These are phyloP conservation scores for Petunia secreta DNA, from an alignment of 257 asterid species.

Conservation along the genomic window DNA sequence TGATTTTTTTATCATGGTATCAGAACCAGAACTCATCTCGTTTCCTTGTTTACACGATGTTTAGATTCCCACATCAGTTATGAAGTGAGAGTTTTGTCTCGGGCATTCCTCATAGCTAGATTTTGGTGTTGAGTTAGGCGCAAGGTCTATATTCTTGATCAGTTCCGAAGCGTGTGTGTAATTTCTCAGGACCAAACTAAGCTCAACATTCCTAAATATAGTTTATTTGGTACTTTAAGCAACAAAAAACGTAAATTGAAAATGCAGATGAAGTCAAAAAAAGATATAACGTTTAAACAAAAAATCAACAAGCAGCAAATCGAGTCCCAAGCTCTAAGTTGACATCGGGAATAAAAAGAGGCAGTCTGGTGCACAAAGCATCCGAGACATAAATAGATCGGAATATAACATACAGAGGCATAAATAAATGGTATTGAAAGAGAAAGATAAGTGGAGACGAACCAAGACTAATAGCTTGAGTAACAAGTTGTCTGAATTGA, in stretches of 20 bases:
- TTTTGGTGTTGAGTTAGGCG: no score
- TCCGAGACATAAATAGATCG: no score
- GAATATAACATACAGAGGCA: no score
- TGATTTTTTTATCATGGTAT: no score
- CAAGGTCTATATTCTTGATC: no score
- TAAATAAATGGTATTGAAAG: background rate
- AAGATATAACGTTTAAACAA: background rate
- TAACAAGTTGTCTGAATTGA: slow-evolving; percentile 79
- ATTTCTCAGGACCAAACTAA: background rate
- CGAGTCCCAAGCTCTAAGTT: background rate
- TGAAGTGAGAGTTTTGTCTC: no score
- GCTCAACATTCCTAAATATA: background rate
- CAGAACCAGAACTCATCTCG: no score
- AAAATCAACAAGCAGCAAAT: background rate
- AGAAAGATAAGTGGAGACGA: slow-evolving; percentile 25
- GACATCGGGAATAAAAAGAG: background rate
- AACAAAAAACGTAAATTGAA: background rate
- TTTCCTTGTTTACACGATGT: no score
- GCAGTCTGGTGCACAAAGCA: no score
- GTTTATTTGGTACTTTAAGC: background rate
- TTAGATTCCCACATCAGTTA: no score
- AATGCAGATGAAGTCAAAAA: slow-evolving; percentile 6
- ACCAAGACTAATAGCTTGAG: slow-evolving; percentile 93
- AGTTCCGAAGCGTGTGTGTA: no score
- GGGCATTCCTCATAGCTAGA: no score